phyloP scores from a whole-genome alignment of 345 rosid species.

The Camelina laxa region DNA sequence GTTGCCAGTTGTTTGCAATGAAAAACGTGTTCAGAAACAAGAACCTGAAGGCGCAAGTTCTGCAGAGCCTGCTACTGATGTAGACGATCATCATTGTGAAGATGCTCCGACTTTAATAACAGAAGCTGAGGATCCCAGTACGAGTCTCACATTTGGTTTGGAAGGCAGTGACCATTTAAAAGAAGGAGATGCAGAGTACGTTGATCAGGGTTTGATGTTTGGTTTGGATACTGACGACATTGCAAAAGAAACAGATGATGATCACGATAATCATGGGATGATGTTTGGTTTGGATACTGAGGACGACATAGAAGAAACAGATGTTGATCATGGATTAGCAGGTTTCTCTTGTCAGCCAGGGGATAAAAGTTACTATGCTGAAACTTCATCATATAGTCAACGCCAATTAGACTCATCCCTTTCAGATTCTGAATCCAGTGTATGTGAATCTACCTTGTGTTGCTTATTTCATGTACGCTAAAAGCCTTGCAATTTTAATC shows the following conservation, averaged over 20 bases:
- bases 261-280: constrained; percentile 42
- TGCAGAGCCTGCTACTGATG: constrained; percentile 50
- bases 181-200: constrained; percentile 33
- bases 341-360: constrained; percentile 45
- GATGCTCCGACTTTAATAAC: constrained; percentile 33
- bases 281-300: constrained; percentile 35
- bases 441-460: constrained; percentile 44
- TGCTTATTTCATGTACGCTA: constrained; percentile 19
- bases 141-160: constrained; percentile 36
- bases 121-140: constrained; percentile 41
- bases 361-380: constrained; percentile 45
- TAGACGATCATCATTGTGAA: constrained; percentile 46
- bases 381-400: constrained; percentile 50
- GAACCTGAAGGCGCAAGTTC: constrained; percentile 43
- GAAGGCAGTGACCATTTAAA: constrained; percentile 44
- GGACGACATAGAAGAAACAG: constrained; percentile 35
- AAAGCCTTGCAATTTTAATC: constrained; percentile 29
- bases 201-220: constrained; percentile 39
- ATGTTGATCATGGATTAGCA: constrained; percentile 37
- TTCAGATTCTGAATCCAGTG: constrained; percentile 59
- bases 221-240: constrained; percentile 28
- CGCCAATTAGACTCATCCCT: constrained; percentile 44
- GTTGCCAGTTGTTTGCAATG: constrained; percentile 51
- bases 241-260: constrained; percentile 38
- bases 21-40: constrained; percentile 41